phyloP scores from a whole-genome alignment of 352 stramenopile species.

The Phytophthora idaei region DNA sequence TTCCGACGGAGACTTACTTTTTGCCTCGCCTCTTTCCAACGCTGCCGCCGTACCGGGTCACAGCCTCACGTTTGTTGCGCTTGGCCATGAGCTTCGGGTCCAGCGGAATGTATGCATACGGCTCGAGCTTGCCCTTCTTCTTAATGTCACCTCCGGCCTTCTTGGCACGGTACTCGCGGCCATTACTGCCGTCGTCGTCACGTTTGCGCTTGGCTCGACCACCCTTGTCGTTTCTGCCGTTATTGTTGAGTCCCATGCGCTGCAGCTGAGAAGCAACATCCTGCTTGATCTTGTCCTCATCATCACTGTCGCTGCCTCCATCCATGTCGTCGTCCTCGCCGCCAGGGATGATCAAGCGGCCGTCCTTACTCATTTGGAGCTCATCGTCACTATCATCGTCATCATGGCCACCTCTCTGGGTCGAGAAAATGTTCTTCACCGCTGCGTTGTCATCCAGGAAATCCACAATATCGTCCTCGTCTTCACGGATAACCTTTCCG shows the following conservation, averaged over 20 bases:
- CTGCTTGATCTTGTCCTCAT: conserved; percentile 84
- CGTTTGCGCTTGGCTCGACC: conserved; percentile 59
- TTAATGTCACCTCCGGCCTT: conserved; percentile 97
- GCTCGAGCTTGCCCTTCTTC: conserved; percentile 97
- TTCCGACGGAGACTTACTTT: conserved; percentile 29
- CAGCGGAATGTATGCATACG: conserved; percentile 97
- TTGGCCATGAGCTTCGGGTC: conserved; percentile 95
- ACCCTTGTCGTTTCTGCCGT: conserved; percentile 34
- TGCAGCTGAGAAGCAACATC: conserved; percentile 82
- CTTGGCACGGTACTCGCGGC: conserved; percentile 94
- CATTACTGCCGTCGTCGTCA: conserved; percentile 63
- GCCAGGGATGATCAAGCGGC: conserved; percentile 87
- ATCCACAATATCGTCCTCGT: conserved; percentile 92
- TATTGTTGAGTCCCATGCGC: conserved; percentile 81
- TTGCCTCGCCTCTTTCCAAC: conserved; percentile 79
- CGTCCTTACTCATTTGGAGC: conserved; percentile 92
- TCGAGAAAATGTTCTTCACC: conserved; percentile 87
- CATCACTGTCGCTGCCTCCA: conserved; percentile 53
- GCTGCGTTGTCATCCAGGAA: conserved; percentile 92
- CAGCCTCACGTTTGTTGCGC: conserved; percentile 84
- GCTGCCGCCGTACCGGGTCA: conserved; percentile 78
- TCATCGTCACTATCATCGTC: conserved; percentile 77
- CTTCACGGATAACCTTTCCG: conserved; percentile 80
- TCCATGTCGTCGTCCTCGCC: conserved; percentile 60
- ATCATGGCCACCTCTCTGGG: conserved; percentile 23